Percentiles rank a stretch among this genome's conserved stretches.
Conservation (phyloP, 2,329 filamentous ascomycete species). For the Penicillium sp. region DNA sequence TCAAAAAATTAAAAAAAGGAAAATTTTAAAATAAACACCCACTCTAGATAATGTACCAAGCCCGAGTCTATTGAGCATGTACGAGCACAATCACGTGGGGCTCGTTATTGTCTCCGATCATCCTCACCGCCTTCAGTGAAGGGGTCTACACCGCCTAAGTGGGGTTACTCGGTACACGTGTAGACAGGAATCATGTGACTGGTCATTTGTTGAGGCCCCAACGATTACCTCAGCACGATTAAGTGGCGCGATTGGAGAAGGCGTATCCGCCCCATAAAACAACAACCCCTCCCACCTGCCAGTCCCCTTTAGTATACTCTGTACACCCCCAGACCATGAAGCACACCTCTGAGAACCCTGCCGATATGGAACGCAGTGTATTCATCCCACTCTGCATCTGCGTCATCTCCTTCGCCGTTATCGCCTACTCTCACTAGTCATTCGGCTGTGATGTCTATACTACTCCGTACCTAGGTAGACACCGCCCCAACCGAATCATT, state of each 20-base stretch:
- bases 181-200: not conserved
- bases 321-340: slow-evolving; percentile 10
- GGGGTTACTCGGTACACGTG: no score
- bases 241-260: not conserved
- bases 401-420: slow-evolving; percentile 37
- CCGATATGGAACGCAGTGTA: slow-evolving; percentile 33
- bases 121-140: no score
- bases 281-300: not conserved
- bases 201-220: slow-evolving; percentile 13
- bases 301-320: not conserved
- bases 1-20: no score
- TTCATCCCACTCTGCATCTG: slow-evolving; percentile 38
- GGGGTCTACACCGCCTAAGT: no score
- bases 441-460: slow-evolving; percentile 2
- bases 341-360: slow-evolving; percentile 8
- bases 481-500: not conserved
- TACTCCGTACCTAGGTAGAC: not conserved
- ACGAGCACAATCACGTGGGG: not conserved
- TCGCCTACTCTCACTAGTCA: slow-evolving; percentile 32
- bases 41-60: no score
- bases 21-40: no score
- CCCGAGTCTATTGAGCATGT: no score
- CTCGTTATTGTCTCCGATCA: not conserved
- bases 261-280: slow-evolving; percentile 3
- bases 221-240: slow-evolving; percentile 8